Base-by-base conservation (phyloP, 495 filamentous ascomycete species). In the Acidomyces sp. region DNA sequence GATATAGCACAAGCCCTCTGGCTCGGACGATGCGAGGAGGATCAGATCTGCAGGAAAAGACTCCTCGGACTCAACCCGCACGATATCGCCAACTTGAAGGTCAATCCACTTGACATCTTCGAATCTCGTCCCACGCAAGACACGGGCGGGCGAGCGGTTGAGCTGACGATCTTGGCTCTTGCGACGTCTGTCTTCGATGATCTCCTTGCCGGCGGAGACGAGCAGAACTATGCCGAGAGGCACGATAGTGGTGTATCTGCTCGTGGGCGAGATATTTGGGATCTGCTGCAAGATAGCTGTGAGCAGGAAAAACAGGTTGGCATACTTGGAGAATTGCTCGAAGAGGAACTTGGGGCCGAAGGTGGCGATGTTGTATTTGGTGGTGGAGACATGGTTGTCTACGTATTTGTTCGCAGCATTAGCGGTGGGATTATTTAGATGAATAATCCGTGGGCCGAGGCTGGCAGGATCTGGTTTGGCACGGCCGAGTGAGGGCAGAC, bases 251-350 rank as follows among this genome's bases (percentile, higher is more conserved):
- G 92, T 99, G 57, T 83, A 99, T 54, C 64, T 68, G 65, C 94
- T 96, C 4, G 90, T 99, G 6, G 90, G 90, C 16, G 86, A 92
- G 36, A 99, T 77, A 49, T 80, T 78, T 12, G 90, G 92, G 51
- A 99, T 93, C 57, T 99, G 92, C 64, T 99, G 92, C 23, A 99
- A 61, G 4, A 75, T 78, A 2, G 92, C 88, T 23, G 92, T 99
- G 61, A 99, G 95, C 55, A 99, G 76, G 78, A 99, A 99, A 69
- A 99, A 99, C 49, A 99, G 58, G 58, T 99, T 99, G 63, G 90
- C 92, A 63, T 93, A 95, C 64, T 94, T 99, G 35, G 85, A 93
- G 66, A 99, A 99, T 61, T 99, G 92, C 55, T 99, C 92, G 62
- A 86, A 92, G 16, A 99, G 67, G 65, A 99, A 99, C 61, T 99